A percentile compares a stretch with the other conserved stretches of the same genome.
phyloP scores from a whole-genome alignment of 1,284 basidiomycete genomes.

The Meripilus lineatus region DNA sequence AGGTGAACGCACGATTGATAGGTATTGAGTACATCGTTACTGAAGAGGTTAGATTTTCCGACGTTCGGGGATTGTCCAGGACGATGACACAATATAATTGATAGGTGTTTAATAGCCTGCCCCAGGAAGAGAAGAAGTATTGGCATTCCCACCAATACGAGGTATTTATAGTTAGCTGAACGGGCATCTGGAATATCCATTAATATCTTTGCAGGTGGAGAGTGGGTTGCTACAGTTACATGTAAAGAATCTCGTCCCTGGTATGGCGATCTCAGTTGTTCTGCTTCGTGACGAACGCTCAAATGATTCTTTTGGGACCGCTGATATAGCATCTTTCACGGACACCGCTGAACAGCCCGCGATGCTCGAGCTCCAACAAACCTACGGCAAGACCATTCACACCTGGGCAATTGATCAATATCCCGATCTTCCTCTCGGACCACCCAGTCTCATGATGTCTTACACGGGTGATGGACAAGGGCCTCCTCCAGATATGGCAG shows the following conservation, averaged over 20 bases:
- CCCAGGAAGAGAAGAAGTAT: conserved; percentile 41
- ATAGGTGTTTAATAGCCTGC: conserved; percentile 35
- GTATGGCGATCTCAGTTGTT: conserved; percentile 24
- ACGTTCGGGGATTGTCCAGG: background rate
- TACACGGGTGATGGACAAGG: conserved; percentile 35
- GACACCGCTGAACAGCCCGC: conserved; percentile 39
- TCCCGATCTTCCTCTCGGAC: conserved; percentile 45
- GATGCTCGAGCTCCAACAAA: conserved; percentile 44
- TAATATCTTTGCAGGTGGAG: conserved; percentile 31
- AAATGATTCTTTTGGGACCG: background rate
- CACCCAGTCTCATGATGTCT: conserved; percentile 42
- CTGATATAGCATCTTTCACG: conserved; percentile 24
- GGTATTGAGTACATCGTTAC: conserved; percentile 50
- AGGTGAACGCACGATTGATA: conserved; percentile 41
- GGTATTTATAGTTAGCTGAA: conserved; percentile 7
- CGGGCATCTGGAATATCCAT: background rate
- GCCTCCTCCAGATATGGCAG: conserved; percentile 28
- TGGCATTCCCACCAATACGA: conserved; percentile 43
- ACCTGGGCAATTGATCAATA: conserved; percentile 41
- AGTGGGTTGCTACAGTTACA: conserved; percentile 42
- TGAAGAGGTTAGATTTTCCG: conserved; percentile 26
- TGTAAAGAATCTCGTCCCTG: conserved; percentile 35
- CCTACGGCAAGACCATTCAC: conserved; percentile 50
- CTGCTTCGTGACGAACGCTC: background rate
- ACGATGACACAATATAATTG: no score